Evolutionary conservation across 306 rosid species (phyloP).

Genomic region (Pterocarpus santalinus): DNA sequence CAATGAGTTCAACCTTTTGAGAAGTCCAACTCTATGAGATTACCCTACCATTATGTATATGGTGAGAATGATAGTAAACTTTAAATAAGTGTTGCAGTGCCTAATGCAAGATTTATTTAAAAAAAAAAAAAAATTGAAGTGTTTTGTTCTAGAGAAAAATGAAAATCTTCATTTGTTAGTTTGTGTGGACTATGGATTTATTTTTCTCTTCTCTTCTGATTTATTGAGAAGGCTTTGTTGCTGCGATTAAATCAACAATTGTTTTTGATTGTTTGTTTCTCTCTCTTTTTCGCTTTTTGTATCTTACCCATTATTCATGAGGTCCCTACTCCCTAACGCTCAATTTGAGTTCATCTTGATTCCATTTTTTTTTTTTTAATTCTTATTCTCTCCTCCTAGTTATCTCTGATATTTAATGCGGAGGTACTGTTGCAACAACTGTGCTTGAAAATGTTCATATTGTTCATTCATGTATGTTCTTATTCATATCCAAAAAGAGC

Average conservation of each 20-base stretch:
- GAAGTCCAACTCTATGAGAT: conserved; percentile 26
- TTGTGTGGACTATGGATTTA: not conserved
- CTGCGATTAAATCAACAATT: not conserved
- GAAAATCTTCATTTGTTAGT: not conserved
- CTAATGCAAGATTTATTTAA: not conserved
- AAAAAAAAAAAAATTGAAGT: not conserved
- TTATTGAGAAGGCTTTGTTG: not conserved
- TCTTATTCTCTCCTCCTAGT: not conserved
- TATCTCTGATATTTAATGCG: not conserved
- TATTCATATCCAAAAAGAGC: not conserved
- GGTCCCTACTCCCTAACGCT: too few relatives aligned
- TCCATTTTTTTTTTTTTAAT: not conserved
- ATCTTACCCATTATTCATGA: not conserved
- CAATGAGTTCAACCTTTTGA: conserved; percentile 10
- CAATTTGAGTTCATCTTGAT: not conserved
- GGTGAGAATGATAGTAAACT: not conserved
- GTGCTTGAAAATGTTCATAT: not conserved
- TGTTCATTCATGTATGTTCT: not conserved
- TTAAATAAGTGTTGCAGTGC: not conserved
- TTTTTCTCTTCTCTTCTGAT: not conserved
- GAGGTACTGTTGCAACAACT: not conserved
- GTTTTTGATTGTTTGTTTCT: not conserved
- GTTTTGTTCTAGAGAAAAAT: not conserved
- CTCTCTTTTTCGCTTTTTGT: not conserved
- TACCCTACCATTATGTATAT: conserved; percentile 2